Evolutionary conservation across 1,284 basidiomycete species (phyloP).

Genomic region (Mycosarcoma mackinlayi): DNA sequence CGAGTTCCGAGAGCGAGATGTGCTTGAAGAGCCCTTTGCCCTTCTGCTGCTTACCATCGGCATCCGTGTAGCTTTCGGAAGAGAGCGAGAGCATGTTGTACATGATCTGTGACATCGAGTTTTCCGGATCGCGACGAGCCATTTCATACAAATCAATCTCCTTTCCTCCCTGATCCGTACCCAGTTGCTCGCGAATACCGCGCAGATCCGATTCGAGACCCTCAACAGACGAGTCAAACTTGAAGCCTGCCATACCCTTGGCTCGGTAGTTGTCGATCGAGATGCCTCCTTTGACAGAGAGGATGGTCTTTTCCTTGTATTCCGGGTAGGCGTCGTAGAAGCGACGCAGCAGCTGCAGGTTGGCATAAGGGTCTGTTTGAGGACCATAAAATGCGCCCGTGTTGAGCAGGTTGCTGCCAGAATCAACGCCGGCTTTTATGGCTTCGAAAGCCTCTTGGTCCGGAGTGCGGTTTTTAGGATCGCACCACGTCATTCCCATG

Average conservation of each 20-base stretch:
- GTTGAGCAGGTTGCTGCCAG: constrained; percentile 71
- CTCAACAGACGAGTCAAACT: constrained; percentile 32
- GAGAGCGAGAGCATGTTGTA: constrained; percentile 50
- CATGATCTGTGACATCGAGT: constrained; percentile 42
- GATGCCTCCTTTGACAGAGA: constrained; percentile 72
- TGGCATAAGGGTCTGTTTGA: constrained; percentile 65
- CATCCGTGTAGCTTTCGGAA: constrained; percentile 33
- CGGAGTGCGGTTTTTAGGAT: constrained; percentile 58
- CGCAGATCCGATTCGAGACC: constrained; percentile 46
- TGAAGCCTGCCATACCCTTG: constrained; percentile 43
- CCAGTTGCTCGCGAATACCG: constrained; percentile 43
- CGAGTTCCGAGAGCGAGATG: constrained; percentile 61
- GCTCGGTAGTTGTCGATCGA: constrained; percentile 21
- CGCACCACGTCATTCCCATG: constrained; percentile 58
- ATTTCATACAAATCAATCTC: constrained; percentile 58
- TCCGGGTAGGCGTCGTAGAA: constrained; percentile 73
- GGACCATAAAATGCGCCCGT: constrained; percentile 71
- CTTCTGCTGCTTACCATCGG: constrained; percentile 24
- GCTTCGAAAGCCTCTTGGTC: constrained; percentile 75
- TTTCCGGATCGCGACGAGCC: constrained; percentile 42
- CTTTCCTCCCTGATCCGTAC: constrained; percentile 54
- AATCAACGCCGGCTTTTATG: constrained; percentile 75
- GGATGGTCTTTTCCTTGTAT: constrained; percentile 72
- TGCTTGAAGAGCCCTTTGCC: constrained; percentile 59
- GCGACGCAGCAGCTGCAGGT: constrained; percentile 70